phyloP scores from a whole-genome alignment of 805 yeast genomes.

The Lipomyces yamadae region DNA sequence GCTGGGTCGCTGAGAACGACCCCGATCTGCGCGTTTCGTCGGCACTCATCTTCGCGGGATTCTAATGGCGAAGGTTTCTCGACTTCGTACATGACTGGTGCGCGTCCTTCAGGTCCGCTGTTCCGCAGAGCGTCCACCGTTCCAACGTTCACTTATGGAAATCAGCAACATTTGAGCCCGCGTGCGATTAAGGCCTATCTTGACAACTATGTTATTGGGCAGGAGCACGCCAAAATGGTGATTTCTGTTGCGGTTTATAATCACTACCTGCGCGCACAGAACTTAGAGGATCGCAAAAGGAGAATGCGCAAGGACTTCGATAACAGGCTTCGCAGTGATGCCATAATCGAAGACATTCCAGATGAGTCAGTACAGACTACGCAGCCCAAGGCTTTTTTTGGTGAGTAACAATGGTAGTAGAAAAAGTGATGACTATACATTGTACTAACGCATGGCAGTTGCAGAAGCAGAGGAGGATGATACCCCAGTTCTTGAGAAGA shows the following conservation, averaged over 20 bases:
- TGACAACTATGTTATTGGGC: constrained; percentile 62
- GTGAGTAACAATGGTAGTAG: constrained; percentile 10
- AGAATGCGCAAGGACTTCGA: constrained; percentile 21
- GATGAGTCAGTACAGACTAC: background rate
- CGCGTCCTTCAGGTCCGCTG: constrained; percentile 28
- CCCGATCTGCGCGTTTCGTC: background rate
- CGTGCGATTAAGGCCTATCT: constrained; percentile 51
- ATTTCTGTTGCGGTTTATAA: constrained; percentile 66
- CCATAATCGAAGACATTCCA: constrained; percentile 7
- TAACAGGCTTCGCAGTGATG: constrained; percentile 25
- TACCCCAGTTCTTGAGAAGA: constrained; percentile 57
- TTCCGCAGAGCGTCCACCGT: constrained; percentile 17
- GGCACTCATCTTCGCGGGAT: constrained; percentile 22
- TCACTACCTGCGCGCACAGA: constrained; percentile 53
- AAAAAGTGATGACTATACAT: background rate
- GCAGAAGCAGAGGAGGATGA: constrained; percentile 43
- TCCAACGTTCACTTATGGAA: constrained; percentile 2
- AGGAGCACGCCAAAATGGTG: constrained; percentile 60
- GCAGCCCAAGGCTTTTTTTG: constrained; percentile 2
- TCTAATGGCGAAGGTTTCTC: constrained; percentile 23
- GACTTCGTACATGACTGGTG: constrained; percentile 22
- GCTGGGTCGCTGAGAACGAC: background rate
- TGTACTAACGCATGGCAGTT: constrained; percentile 5
- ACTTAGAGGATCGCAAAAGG: constrained; percentile 22
- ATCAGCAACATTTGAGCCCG: constrained; percentile 17